Evolutionary conservation across 2,329 filamentous ascomycete species (phyloP).

Genomic region (Lecanicillium sp.): DNA sequence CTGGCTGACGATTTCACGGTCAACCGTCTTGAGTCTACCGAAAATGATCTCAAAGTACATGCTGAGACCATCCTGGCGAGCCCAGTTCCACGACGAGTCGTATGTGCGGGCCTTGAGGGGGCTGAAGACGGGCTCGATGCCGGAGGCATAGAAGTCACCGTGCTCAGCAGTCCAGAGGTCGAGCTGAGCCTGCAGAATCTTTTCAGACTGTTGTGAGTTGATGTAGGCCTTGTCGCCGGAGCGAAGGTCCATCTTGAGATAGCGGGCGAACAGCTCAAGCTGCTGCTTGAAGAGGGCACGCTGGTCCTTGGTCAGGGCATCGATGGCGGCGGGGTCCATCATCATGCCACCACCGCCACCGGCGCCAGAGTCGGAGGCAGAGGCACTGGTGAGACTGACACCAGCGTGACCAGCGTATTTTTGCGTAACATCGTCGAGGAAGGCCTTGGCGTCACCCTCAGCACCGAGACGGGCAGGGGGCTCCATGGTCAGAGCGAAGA

Average conservation of each 20-base stretch:
- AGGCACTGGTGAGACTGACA: constrained; percentile 72
- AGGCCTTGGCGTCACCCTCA: constrained; percentile 86
- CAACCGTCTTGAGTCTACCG: constrained; percentile 83
- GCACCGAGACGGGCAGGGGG: constrained; percentile 81
- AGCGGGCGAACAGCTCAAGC: constrained; percentile 87
- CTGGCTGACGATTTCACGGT: constrained; percentile 96
- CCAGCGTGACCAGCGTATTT: constrained; percentile 84
- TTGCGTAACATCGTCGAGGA: constrained; percentile 79
- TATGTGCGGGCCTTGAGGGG: constrained; percentile 91
- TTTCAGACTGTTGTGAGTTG: constrained; percentile 75
- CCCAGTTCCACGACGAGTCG: constrained; percentile 99
- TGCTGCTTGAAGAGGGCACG: constrained; percentile 96
- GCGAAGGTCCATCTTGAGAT: constrained; percentile 93
- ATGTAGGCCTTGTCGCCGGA: constrained; percentile 94
- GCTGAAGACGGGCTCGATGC: constrained; percentile 92
- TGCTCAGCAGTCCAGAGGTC: constrained; percentile 95
- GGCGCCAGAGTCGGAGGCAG: constrained; percentile 66
- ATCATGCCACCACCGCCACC: constrained; percentile 83
- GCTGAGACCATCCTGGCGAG: constrained; percentile 88
- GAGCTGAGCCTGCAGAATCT: constrained; percentile 83
- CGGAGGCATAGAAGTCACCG: constrained; percentile 90
- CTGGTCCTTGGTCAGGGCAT: constrained; percentile 96
- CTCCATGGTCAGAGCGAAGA: constrained; percentile 89
- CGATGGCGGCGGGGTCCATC: constrained; percentile 97
- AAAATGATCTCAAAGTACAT: constrained; percentile 99